These are phyloP conservation scores for Inga laurina DNA, from an alignment of 306 rosid species.

Conservation along the genomic window DNA sequence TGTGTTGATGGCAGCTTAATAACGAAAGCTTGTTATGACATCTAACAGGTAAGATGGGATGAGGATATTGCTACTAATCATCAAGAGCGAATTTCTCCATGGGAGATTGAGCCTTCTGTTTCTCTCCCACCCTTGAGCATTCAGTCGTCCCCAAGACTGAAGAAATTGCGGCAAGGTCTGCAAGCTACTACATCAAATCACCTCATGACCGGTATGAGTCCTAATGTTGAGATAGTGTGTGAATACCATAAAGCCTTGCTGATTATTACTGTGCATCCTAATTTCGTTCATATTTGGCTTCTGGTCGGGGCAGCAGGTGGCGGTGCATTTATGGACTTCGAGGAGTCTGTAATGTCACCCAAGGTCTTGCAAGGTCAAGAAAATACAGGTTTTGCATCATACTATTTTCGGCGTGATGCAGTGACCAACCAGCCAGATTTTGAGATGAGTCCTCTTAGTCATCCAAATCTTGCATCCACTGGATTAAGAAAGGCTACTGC, in stretches of 20 bases:
- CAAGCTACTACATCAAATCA: slow-evolving; percentile 56
- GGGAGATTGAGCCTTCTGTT: slow-evolving; percentile 91
- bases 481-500: slow-evolving; percentile 52
- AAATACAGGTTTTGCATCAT: slow-evolving; percentile 83
- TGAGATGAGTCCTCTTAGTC: slow-evolving; percentile 60
- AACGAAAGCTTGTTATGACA: slow-evolving; percentile 30
- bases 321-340: slow-evolving; percentile 82
- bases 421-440: slow-evolving; percentile 66
- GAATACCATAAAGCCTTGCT: slow-evolving; percentile 12
- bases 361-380: slow-evolving; percentile 99
- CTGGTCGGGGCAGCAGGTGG: slow-evolving; percentile 51
- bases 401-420: slow-evolving; percentile 73
- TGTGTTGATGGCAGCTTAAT: slow-evolving; percentile 15
- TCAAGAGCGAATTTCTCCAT: slow-evolving; percentile 80
- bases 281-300: slow-evolving; percentile 29
- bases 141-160: slow-evolving; percentile 90
- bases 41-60: slow-evolving; percentile 88
- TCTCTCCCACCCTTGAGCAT: slow-evolving; percentile 85
- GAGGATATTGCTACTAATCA: slow-evolving; percentile 67
- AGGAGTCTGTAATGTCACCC: slow-evolving; percentile 88
- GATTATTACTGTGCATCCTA: slow-evolving; percentile 9
- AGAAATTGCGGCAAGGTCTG: slow-evolving; percentile 86
- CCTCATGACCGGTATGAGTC: slow-evolving; percentile 59
- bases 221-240: slow-evolving; percentile 20
- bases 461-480: slow-evolving; percentile 55